Conservation (phyloP, 2,329 filamentous ascomycete species). For the Bretziella fagacearum region DNA sequence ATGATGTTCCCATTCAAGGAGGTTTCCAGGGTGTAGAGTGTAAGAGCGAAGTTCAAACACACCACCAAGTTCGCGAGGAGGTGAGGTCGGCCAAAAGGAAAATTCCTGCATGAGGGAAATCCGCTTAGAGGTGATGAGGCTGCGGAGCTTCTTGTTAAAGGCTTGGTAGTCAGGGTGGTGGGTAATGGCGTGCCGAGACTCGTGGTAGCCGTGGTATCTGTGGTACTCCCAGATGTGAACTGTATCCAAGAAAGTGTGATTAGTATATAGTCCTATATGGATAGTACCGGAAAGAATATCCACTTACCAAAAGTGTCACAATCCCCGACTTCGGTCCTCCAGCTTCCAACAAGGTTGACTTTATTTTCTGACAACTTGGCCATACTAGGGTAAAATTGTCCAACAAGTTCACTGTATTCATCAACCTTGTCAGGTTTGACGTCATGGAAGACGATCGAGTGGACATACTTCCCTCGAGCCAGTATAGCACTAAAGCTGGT, state of each 20-base stretch:
- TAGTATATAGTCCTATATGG: background rate
- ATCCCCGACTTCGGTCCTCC: constrained; percentile 94
- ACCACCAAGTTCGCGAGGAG: constrained; percentile 76
- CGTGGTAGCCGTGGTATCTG: constrained; percentile 88
- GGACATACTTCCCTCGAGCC: constrained; percentile 92
- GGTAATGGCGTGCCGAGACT: constrained; percentile 71
- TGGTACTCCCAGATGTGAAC: constrained; percentile 99
- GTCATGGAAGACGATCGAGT: constrained; percentile 91
- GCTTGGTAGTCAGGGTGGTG: constrained; percentile 65
- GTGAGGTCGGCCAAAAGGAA: constrained; percentile 95
- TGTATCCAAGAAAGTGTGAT: constrained; percentile 27
- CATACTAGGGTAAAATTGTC: constrained; percentile 83
- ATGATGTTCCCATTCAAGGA: constrained; percentile 97
- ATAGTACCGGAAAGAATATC: background rate
- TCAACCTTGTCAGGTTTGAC: constrained; percentile 93
- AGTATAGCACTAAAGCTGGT: constrained; percentile 90
- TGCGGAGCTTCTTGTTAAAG: constrained; percentile 72
- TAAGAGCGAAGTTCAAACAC: constrained; percentile 94
- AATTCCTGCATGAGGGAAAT: constrained; percentile 98
- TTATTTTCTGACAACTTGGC: constrained; percentile 73
- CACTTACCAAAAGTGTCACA: constrained; percentile 82
- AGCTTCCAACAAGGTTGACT: constrained; percentile 91
- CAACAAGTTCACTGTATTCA: constrained; percentile 80
- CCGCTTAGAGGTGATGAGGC: constrained; percentile 68
- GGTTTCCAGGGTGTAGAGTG: constrained; percentile 84